These are phyloP conservation scores for Agrocybe praecox DNA, from an alignment of 768 basidiomycete genomes.

Conservation along the genomic window DNA sequence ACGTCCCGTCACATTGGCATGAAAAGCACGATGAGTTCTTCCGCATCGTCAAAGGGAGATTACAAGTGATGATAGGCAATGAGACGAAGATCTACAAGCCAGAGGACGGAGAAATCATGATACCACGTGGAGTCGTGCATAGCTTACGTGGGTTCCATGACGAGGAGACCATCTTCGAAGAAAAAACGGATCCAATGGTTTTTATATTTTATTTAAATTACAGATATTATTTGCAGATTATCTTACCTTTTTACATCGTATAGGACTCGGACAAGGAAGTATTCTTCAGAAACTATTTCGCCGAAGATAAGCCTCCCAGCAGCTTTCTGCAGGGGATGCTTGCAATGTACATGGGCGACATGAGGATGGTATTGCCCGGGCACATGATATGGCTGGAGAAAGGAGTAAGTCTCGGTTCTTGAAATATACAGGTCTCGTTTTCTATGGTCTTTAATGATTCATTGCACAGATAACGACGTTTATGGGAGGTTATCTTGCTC, in stretches of 20 bases:
- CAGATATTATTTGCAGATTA: not conserved
- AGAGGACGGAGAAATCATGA: constrained; percentile 30
- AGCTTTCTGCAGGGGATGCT: constrained; percentile 22
- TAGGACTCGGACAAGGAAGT: constrained; percentile 34
- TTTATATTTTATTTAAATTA: too few relatives aligned
- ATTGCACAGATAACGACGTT: constrained; percentile 6
- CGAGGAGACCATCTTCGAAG: constrained; percentile 26
- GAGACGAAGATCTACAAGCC: constrained; percentile 22
- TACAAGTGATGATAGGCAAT: constrained; percentile 28
- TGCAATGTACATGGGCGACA: constrained; percentile 28
- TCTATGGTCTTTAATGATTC: too few relatives aligned
- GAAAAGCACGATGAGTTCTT: constrained; percentile 34
- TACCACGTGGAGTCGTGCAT: constrained; percentile 30
- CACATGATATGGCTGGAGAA: constrained; percentile 29
- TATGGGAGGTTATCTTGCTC: constrained; percentile 26
- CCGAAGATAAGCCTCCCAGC: constrained; percentile 12
- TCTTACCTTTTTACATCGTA: not conserved
- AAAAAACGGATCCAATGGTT: too few relatives aligned
- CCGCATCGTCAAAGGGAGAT: constrained; percentile 27
- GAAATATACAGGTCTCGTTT: not conserved
- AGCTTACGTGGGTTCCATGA: constrained; percentile 25
- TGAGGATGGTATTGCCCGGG: constrained; percentile 24
- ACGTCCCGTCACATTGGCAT: constrained; percentile 36
- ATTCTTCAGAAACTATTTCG: constrained; percentile 31
- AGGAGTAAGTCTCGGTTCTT: constrained; percentile 20